Percentiles rank a stretch among this genome's conserved stretches.
These are phyloP conservation scores for Cladophialophora exuberans DNA, from an alignment of 2,329 filamentous ascomycete genomes.

Conservation along the genomic window DNA sequence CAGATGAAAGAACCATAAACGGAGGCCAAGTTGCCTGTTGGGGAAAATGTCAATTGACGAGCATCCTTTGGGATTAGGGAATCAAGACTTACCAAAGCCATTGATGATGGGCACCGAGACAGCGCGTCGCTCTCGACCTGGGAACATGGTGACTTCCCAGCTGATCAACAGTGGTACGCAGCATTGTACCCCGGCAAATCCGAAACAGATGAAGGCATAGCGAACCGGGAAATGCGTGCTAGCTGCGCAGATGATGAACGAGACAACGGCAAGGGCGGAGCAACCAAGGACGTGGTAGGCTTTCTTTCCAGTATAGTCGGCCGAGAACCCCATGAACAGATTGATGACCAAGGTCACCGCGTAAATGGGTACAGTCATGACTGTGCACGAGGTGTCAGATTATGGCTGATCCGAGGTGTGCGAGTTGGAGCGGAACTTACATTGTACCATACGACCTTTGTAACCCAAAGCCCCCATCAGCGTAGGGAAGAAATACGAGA, in stretches of 20 bases:
- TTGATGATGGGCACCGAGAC: slow-evolving; percentile 19
- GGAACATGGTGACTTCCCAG: slow-evolving; percentile 24
- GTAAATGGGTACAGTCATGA: slow-evolving; percentile 23
- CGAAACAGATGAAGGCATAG: slow-evolving; percentile 22
- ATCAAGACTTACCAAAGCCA: slow-evolving; percentile 14
- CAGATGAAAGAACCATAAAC: slow-evolving; percentile 45
- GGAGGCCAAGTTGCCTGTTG: slow-evolving; percentile 18
- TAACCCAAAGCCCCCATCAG: slow-evolving; percentile 20
- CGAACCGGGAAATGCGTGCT: slow-evolving; percentile 17
- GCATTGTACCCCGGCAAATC: slow-evolving; percentile 17
- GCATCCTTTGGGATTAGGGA: not conserved
- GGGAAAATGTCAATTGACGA: not conserved
- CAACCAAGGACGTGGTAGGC: slow-evolving; percentile 21
- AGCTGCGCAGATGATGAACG: slow-evolving; percentile 20
- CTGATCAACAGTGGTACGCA: slow-evolving; percentile 21
- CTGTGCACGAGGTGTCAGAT: slow-evolving; percentile 4
- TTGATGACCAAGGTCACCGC: slow-evolving; percentile 17
- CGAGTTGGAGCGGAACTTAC: slow-evolving; percentile 6
- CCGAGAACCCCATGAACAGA: slow-evolving; percentile 14
- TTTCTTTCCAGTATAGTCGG: slow-evolving; percentile 19
- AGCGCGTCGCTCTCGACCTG: slow-evolving; percentile 18
- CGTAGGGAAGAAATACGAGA: slow-evolving; percentile 22
- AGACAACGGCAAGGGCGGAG: slow-evolving; percentile 11
- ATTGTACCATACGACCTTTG: slow-evolving; percentile 20
- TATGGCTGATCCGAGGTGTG: not conserved